phyloP scores from a whole-genome alignment of 2,329 filamentous ascomycete genomes.

The Grosmannia clavigera region DNA sequence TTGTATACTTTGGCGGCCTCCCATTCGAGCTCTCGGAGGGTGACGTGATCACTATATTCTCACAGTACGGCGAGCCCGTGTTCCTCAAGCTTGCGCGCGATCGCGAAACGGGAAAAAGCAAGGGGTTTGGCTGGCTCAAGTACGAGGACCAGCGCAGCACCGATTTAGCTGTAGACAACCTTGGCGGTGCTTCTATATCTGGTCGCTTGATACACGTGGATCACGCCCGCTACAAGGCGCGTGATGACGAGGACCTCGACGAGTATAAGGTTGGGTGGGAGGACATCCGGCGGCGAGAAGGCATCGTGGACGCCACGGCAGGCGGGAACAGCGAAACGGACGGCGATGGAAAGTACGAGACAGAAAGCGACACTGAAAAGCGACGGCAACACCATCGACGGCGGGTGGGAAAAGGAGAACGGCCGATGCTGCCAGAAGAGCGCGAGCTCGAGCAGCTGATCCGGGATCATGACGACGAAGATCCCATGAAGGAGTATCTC shows the following conservation, averaged over 20 bases:
- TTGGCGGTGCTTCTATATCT: conserved; percentile 73
- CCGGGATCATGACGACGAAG: conserved; percentile 78
- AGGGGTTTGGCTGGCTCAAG: conserved; percentile 91
- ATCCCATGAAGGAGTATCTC: conserved; percentile 91
- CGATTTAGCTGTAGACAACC: conserved; percentile 90
- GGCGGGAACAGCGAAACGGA: conserved; percentile 27
- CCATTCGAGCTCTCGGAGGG: conserved; percentile 90
- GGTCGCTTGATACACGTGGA: conserved; percentile 78
- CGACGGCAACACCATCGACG: conserved; percentile 8
- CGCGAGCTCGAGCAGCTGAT: conserved; percentile 64
- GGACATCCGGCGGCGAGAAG: conserved; percentile 43
- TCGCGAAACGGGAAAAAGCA: conserved; percentile 90
- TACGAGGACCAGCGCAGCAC: conserved; percentile 97
- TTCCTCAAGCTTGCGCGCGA: conserved; percentile 88
- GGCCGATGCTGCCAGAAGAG: conserved; percentile 69
- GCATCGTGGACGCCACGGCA: conserved; percentile 24
- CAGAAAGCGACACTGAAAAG: conserved; percentile 27
- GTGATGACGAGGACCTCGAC: conserved; percentile 61
- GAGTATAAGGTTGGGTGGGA: conserved; percentile 47
- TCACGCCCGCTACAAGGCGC: conserved; percentile 81
- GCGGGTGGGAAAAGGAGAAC: conserved; percentile 19
- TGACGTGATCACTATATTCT: conserved; percentile 92
- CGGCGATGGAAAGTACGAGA: conserved; percentile 17
- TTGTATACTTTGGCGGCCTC: conserved; percentile 88
- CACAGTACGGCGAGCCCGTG: conserved; percentile 89